Percentiles rank a stretch among this genome's conserved stretches.
Conservation (phyloP, 2,329 filamentous ascomycete genomes). For the Paraconiothyrium sp. region DNA sequence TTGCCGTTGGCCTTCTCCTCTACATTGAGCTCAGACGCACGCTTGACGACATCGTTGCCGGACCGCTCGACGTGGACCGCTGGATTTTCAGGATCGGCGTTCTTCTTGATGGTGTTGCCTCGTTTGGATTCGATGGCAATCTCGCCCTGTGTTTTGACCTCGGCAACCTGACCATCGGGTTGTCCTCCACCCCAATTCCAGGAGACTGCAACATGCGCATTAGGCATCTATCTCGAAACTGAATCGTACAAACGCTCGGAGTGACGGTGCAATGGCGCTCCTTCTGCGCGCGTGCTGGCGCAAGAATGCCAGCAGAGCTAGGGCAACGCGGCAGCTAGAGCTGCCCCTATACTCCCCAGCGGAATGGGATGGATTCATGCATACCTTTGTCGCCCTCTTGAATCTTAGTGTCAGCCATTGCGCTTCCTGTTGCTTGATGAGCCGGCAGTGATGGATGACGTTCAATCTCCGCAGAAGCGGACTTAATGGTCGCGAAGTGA, state of each 20-base stretch:
- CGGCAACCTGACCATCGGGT: conserved; percentile 66
- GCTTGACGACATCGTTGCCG: conserved; percentile 73
- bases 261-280: conserved; percentile 25
- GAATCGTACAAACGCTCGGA: conserved; percentile 33
- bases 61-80: conserved; percentile 67
- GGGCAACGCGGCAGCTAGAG: not conserved
- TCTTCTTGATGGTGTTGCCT: conserved; percentile 72
- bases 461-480: conserved; percentile 35
- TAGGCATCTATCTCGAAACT: conserved; percentile 10
- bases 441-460: conserved; percentile 39
- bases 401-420: conserved; percentile 48
- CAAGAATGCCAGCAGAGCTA: conserved; percentile 13
- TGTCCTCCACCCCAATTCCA: conserved; percentile 68
- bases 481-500: conserved; percentile 33
- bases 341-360: not conserved
- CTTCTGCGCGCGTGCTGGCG: conserved; percentile 22
- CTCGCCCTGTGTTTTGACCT: conserved; percentile 67
- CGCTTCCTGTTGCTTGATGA: conserved; percentile 26
- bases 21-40: conserved; percentile 67
- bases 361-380: conserved; percentile 14
- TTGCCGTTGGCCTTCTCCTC: conserved; percentile 56
- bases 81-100: conserved; percentile 67
- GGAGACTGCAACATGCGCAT: conserved; percentile 59
- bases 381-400: conserved; percentile 50
- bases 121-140: conserved; percentile 68